phyloP scores from a whole-genome alignment of 2,329 filamentous ascomycete species.

The Fusarium miscanthi region DNA sequence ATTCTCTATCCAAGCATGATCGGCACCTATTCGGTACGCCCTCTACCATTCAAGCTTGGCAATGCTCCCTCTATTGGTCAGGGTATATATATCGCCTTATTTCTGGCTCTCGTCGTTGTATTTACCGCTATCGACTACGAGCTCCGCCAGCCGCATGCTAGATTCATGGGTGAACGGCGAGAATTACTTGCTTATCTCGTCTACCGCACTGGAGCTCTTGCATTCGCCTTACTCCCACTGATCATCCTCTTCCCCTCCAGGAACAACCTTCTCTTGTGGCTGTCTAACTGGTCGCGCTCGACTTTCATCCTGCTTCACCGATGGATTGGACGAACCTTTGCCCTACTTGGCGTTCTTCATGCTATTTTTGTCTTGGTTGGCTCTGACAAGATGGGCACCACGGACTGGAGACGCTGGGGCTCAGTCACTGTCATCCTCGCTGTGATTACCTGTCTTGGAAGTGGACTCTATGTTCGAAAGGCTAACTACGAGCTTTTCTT shows the following conservation, averaged over 20 bases:
- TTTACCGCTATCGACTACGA: neutral
- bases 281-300: constrained; percentile 5
- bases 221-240: neutral
- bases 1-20: constrained; percentile 19
- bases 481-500: constrained; percentile 60
- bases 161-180: neutral
- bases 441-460: neutral
- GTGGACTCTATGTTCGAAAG: constrained; percentile 46
- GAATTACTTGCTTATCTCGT: constrained; percentile 1
- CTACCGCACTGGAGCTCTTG: constrained; percentile 10
- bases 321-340: constrained; percentile 10
- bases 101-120: neutral
- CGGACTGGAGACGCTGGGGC: constrained; percentile 8
- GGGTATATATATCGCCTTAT: neutral
- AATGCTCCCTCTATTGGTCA: constrained; percentile 11
- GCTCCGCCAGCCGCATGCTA: neutral
- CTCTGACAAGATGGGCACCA: neutral
- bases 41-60: constrained; percentile 6
- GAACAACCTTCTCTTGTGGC: constrained; percentile 5
- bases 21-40: constrained; percentile 13
- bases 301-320: constrained; percentile 14
- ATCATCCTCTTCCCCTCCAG: constrained; percentile 7
- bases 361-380: neutral
- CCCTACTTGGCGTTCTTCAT: constrained; percentile 1
- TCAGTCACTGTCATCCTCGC: neutral